Conservation (phyloP, 768 basidiomycete species). For the Tricholoma sp. region DNA sequence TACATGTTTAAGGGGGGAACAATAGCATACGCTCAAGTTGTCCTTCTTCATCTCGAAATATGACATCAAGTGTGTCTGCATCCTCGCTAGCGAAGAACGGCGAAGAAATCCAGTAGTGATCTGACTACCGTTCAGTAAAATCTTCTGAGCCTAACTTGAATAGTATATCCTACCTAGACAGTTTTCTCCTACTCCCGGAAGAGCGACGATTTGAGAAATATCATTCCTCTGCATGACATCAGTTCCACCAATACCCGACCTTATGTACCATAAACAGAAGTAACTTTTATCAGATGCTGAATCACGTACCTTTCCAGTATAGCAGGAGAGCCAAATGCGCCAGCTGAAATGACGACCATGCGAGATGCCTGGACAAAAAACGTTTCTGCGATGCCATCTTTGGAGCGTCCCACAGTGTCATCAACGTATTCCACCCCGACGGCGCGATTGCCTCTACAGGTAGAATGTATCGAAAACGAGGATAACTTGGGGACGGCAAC, state of each 20-base stretch:
- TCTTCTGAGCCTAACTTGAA: background rate
- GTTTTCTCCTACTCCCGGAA: constrained; percentile 76
- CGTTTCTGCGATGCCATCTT: constrained; percentile 11
- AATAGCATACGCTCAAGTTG: constrained; percentile 34
- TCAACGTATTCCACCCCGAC: constrained; percentile 50
- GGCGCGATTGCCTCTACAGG: constrained; percentile 31
- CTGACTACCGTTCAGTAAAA: constrained; percentile 17
- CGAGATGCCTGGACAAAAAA: constrained; percentile 31
- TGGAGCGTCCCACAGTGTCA: constrained; percentile 23
- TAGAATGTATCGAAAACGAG: background rate
- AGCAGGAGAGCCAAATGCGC: constrained; percentile 50
- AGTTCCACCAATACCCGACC: constrained; percentile 62
- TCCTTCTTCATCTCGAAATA: constrained; percentile 35
- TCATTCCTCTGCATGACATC: constrained; percentile 41
- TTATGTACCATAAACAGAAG: constrained; percentile 7
- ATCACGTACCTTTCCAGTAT: constrained; percentile 44
- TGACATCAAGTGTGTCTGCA: constrained; percentile 43
- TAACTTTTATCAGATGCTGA: background rate
- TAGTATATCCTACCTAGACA: constrained; percentile 33
- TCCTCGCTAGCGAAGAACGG: constrained; percentile 41
- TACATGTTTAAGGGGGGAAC: background rate
- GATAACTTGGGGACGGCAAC: constrained; percentile 4
- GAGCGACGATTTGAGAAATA: constrained; percentile 49
- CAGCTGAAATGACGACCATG: constrained; percentile 48
- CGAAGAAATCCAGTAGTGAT: constrained; percentile 33